phyloP scores from a whole-genome alignment of 495 filamentous ascomycete species.

The Parathielavia hyrcaniae region DNA sequence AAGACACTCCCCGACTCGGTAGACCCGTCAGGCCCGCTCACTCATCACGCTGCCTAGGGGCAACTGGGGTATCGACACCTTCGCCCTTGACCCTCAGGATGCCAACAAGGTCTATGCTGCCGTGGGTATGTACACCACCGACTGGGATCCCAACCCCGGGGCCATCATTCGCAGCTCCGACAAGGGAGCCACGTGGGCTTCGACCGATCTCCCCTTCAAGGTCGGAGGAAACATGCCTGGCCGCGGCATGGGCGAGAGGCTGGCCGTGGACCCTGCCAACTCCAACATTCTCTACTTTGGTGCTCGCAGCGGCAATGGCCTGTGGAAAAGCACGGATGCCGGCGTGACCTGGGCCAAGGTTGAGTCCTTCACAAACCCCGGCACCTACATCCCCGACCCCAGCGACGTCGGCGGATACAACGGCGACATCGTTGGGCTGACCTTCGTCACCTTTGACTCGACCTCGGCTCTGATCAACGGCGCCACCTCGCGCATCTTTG shows the following conservation, averaged over 20 bases:
- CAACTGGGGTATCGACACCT: slow-evolving; percentile 53
- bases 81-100: slow-evolving; percentile 53
- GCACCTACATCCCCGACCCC: slow-evolving; percentile 44
- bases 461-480: slow-evolving; percentile 42
- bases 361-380: slow-evolving; percentile 49
- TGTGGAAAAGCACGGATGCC: slow-evolving; percentile 55
- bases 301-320: slow-evolving; percentile 54
- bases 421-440: slow-evolving; percentile 46
- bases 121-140: slow-evolving; percentile 53
- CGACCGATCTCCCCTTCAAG: slow-evolving; percentile 49
- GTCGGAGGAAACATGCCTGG: slow-evolving; percentile 61
- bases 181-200: slow-evolving; percentile 46
- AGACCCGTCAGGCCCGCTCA: not conserved
- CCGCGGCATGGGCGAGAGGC: slow-evolving; percentile 57
- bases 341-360: slow-evolving; percentile 55
- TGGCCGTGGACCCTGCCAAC: slow-evolving; percentile 55
- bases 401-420: slow-evolving; percentile 42
- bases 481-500: slow-evolving; percentile 54
- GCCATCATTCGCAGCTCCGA: slow-evolving; percentile 48
- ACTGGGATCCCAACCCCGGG: slow-evolving; percentile 53
- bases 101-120: slow-evolving; percentile 51
- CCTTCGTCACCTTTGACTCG: slow-evolving; percentile 52
- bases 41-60: slow-evolving; percentile 30
- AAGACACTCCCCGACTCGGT: slow-evolving; percentile 4
- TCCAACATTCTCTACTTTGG: slow-evolving; percentile 53